These are phyloP conservation scores for Alternaria infectoria DNA, from an alignment of 2,329 filamentous ascomycete genomes.

Conservation along the genomic window DNA sequence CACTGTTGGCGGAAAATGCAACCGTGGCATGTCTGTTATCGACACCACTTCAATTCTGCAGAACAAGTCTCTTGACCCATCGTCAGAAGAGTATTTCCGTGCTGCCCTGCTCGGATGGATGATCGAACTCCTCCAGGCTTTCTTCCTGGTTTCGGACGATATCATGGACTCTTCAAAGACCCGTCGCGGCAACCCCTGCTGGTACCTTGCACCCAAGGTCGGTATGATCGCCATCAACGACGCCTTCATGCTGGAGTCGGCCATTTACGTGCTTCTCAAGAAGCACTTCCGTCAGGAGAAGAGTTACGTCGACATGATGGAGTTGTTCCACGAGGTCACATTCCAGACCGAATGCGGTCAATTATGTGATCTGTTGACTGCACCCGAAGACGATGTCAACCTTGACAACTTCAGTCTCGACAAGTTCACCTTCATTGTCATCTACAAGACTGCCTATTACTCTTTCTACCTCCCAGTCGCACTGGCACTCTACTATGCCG, in stretches of 20 bases:
- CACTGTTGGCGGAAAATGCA: conserved; percentile 93
- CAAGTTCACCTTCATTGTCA: conserved; percentile 98
- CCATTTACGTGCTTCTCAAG: conserved; percentile 90
- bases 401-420: conserved; percentile 93
- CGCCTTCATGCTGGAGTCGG: conserved; percentile 89
- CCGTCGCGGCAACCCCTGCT: conserved; percentile 91
- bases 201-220: conserved; percentile 89
- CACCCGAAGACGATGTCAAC: conserved; percentile 91
- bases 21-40: conserved; percentile 96
- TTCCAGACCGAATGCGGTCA: conserved; percentile 97
- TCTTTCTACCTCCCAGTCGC: conserved; percentile 98
- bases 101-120: conserved; percentile 92
- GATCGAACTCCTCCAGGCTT: conserved; percentile 97
- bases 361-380: conserved; percentile 91
- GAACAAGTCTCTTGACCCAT: conserved; percentile 71
- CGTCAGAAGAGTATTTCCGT: conserved; percentile 78
- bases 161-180: conserved; percentile 98
- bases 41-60: conserved; percentile 86
- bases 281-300: conserved; percentile 91
- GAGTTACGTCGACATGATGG: conserved; percentile 86
- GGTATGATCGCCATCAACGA: conserved; percentile 99
- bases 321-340: conserved; percentile 94
- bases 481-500: conserved; percentile 83
- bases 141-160: conserved; percentile 98
- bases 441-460: conserved; percentile 99